Base-by-base conservation (phyloP, 2,329 filamentous ascomycete genomes). In the Paraphaeosphaeria sporulosa region DNA sequence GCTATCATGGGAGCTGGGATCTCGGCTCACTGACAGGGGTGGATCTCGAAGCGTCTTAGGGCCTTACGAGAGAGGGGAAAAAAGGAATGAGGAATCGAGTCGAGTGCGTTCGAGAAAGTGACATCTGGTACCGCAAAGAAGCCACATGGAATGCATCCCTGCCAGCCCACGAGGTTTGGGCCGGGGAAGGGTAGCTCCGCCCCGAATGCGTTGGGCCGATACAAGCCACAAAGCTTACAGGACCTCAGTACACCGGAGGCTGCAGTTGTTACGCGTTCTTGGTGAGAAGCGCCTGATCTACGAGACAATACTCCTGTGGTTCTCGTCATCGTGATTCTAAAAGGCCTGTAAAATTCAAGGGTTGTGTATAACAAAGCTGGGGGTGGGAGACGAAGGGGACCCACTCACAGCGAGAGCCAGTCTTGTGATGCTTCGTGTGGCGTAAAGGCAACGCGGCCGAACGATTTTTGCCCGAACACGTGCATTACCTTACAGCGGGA, bases 141-240 rank as follows among this genome's bases (percentile, higher is more conserved):
- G 27, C 40, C 51, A 44, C 51, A 34, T 32, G 40, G 51, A 44
- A 34, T 21, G 25, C 1, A 21, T 34, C n/a, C 51, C 51, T 54
- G 25, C n/a, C 27, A 32, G 38, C 23, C 51, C 51, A 54, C 38
- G 51, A 44, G 51, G 23, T 34, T 54, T 54, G 21, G 10, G 17
- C 27, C 25, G 38, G 51, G 51, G 25, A 54, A 54, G 40, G 38
- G 51, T 54, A 44, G 51, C 34, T 34, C 51, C 38, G 51, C 19
- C 51, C 51, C 51, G 38, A 44, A 54, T 44, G 38, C 38, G 51
- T 38, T n/a, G 51, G 40, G 34, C 44, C 51, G 40, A 43, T 54
- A 54, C 51, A 43, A 54, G 51, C 51, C 51, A 54, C 51, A 54
- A 54, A 54, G 38, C 38, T 54, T 43, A 54, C 38, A 51, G 40